Evolutionary conservation across 2,329 filamentous ascomycete species (phyloP), one percentile per base, ranked within the genome.

Genomic region (Xylariales sp.): DNA sequence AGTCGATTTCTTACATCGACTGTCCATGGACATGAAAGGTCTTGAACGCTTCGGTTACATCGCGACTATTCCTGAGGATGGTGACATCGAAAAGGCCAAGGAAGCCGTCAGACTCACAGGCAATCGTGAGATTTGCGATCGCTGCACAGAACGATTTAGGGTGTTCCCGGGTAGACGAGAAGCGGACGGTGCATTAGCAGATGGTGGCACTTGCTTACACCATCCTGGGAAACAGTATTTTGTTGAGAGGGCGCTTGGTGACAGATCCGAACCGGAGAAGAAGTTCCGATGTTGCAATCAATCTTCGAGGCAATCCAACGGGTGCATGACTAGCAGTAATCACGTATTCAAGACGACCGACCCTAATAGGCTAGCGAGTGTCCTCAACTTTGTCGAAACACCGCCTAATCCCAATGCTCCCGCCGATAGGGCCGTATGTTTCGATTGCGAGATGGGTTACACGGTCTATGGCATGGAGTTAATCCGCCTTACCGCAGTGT

Each of bases 401-500:
- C 90, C 90, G 0, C 62, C 70, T 11, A 89, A 88, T 47, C 58
- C 66, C 2, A 51, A 63, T 3, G 69, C 66, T 2, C 65, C 69
- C 0, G 52, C 60, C 2, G 65, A 74, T 37, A 76, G 76, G 24
- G 87, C 85, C 3, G 80, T 97, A 10, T 85, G 81, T 46, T 91
- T 98, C 52, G 93, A 98, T 59, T 97, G 93, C 53, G 93, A 98
- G 57, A 98, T 98, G 93, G 88, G 87, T 5, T 97, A 95, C 56
- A 98, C 94, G 0, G 86, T 87, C 1, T 63, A 84, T 34, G 93
- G 94, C 0, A 67, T 97, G 47, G 93, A 98, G 59, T 74, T 98
- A 14, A 83, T 97, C 40, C 87, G 93, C 7, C 63, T 98, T 4
- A 97, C 93, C 0, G 90, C 87, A 5, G 83, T 91, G 4, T 80